These are phyloP conservation scores for Erodium moschatum DNA, from an alignment of 441 rosid genomes.

Conservation along the genomic window DNA sequence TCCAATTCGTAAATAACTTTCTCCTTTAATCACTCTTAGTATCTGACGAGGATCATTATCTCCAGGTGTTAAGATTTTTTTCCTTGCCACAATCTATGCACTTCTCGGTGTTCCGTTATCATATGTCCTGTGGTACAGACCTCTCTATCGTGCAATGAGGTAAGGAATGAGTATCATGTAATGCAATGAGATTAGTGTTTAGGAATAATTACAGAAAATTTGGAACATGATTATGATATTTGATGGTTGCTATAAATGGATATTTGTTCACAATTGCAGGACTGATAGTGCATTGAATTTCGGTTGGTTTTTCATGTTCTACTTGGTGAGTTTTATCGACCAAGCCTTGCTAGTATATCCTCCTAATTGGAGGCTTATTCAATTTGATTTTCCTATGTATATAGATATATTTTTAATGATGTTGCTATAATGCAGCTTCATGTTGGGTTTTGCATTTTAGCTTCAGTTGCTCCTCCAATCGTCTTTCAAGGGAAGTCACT, in stretches of 20 bases:
- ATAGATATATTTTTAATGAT: conserved; percentile 10
- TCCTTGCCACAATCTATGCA: conserved; percentile 73
- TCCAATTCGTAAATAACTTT: no score
- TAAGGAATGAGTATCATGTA: conserved; percentile 15
- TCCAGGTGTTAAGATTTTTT: conserved; percentile 74
- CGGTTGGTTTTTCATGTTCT: conserved; percentile 86
- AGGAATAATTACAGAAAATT: no score
- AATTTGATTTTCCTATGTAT: conserved; percentile 4
- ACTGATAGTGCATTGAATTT: conserved; percentile 89
- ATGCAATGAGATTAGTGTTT: not conserved
- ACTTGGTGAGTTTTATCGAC: conserved; percentile 53
- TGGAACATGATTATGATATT: not conserved
- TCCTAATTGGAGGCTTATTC: not conserved
- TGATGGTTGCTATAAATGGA: not conserved
- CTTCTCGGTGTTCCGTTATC: conserved; percentile 74
- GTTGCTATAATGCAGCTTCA: conserved; percentile 48
- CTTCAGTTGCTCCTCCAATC: conserved; percentile 91
- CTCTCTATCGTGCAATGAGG: conserved; percentile 94
- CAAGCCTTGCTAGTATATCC: not conserved
- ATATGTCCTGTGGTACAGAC: conserved; percentile 85
- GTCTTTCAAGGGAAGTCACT: conserved; percentile 81
- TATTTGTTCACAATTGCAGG: conserved; percentile 38
- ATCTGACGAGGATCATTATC: conserved; percentile 18
- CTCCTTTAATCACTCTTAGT: conserved; percentile 8
- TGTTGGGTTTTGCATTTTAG: conserved; percentile 75